Conservation (phyloP, 495 filamentous ascomycete species). For the Xylaria bambusicola region DNA sequence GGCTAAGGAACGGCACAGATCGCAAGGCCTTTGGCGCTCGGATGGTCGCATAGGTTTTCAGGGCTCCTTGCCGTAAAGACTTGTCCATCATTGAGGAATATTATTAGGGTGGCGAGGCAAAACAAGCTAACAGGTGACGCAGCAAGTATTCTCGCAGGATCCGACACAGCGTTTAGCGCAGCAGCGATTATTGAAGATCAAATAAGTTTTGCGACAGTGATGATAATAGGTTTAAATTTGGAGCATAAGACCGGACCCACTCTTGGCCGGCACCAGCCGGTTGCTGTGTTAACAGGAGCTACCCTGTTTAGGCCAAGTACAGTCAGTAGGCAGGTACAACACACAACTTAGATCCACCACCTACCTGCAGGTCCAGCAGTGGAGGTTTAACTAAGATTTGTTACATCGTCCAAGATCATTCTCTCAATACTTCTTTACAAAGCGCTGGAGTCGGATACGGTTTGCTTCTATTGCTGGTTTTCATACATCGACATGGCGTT, state of each 20-base stretch:
- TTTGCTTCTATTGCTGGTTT: slow-evolving; percentile 1
- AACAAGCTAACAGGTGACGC: too few relatives aligned
- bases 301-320: slow-evolving; percentile 17
- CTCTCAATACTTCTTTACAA: not conserved
- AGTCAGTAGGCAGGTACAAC: too few relatives aligned
- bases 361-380: too few relatives aligned
- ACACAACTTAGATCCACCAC: slow-evolving; percentile 23
- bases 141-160: too few relatives aligned
- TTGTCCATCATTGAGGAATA: too few relatives aligned
- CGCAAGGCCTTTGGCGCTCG: not conserved
- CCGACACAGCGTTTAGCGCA: too few relatives aligned
- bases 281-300: slow-evolving; percentile 11
- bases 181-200: too few relatives aligned
- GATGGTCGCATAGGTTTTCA: slow-evolving; percentile 12
- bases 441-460: not conserved
- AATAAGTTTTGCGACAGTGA: too few relatives aligned
- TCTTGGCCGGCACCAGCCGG: not conserved
- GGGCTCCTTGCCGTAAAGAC: slow-evolving; percentile 19
- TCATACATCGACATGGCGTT: slow-evolving; percentile 18
- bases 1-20: slow-evolving; percentile 2
- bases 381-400: too few relatives aligned
- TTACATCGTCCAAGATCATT: too few relatives aligned
- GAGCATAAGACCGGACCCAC: too few relatives aligned
- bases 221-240: too few relatives aligned
- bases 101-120: not conserved